These are phyloP conservation scores for Cryptosporidium ubiquitum DNA, from an alignment of 169 alveolate species.

Conservation along the genomic window DNA sequence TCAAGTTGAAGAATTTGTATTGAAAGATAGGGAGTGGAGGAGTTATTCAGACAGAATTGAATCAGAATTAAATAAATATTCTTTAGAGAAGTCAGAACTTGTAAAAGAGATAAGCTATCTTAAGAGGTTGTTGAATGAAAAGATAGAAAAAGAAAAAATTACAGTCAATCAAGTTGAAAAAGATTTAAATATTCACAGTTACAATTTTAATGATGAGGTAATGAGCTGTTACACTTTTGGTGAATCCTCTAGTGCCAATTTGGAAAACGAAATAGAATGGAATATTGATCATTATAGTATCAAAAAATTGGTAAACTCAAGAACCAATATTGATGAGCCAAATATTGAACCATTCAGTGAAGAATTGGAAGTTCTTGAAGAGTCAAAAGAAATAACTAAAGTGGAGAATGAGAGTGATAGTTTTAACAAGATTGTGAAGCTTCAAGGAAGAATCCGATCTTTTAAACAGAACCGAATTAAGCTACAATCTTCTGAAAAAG, in stretches of 20 bases:
- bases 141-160: slow-evolving; percentile 6
- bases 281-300: neutral
- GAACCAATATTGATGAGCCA: neutral
- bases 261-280: slow-evolving; percentile 27
- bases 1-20: neutral
- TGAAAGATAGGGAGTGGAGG: slow-evolving; percentile 21
- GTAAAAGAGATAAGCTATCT: slow-evolving; percentile 18
- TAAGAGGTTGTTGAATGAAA: neutral
- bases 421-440: slow-evolving; percentile 41
- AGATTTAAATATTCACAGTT: neutral
- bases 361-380: neutral
- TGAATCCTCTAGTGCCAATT: slow-evolving; percentile 20
- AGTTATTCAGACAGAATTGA: slow-evolving; percentile 5
- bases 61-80: neutral
- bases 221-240: slow-evolving; percentile 68
- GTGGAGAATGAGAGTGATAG: slow-evolving; percentile 13
- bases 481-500: slow-evolving; percentile 9
- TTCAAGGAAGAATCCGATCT: slow-evolving; percentile 50
- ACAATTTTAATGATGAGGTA: slow-evolving; percentile 13
- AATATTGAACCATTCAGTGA: neutral
- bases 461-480: slow-evolving; percentile 19
- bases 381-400: slow-evolving; percentile 11
- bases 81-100: slow-evolving; percentile 22
- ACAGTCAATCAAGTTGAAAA: neutral
- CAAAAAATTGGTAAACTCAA: neutral